Percentiles rank a stretch among this genome's conserved stretches.
Conservation (phyloP, 2,329 filamentous ascomycete species). For the Biscogniauxia marginata region DNA sequence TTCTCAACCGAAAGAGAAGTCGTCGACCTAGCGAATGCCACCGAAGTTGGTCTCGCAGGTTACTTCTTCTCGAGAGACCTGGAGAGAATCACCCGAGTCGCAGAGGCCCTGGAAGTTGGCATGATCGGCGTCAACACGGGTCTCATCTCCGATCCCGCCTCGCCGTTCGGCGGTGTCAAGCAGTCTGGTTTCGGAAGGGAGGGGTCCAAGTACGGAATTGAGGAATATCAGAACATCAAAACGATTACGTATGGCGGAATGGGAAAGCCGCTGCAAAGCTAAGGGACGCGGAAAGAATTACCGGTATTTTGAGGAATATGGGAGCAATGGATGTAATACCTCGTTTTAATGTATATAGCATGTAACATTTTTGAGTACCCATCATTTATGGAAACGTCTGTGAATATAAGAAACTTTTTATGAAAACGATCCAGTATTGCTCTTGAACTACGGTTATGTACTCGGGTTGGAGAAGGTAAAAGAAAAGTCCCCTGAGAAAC, state of each 20-base stretch:
- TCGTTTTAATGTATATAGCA: too few relatives aligned
- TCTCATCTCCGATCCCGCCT: conserved; percentile 55
- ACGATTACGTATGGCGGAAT: conserved; percentile 56
- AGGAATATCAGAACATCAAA: conserved; percentile 75
- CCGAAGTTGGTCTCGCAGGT: conserved; percentile 85
- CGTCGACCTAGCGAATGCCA: conserved; percentile 74
- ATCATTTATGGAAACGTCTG: too few relatives aligned
- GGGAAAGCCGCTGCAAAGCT: conserved; percentile 53
- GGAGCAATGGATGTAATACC: too few relatives aligned
- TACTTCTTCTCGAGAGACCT: conserved; percentile 83
- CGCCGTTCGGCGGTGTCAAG: conserved; percentile 78
- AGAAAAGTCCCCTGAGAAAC: too few relatives aligned
- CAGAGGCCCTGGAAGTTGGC: conserved; percentile 73
- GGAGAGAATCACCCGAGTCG: conserved; percentile 58
- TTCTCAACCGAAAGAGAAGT: conserved; percentile 91
- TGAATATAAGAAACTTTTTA: too few relatives aligned
- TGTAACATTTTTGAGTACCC: too few relatives aligned
- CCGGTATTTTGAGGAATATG: too few relatives aligned
- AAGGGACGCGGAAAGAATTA: conserved; percentile 4
- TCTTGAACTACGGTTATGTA: too few relatives aligned
- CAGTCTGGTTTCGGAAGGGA: conserved; percentile 79
- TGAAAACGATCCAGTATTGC: too few relatives aligned
- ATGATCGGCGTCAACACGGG: conserved; percentile 88
- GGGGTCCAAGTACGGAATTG: conserved; percentile 73
- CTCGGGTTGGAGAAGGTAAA: too few relatives aligned